phyloP scores from a whole-genome alignment of 495 filamentous ascomycete species.

The Terfezia boudieri region DNA sequence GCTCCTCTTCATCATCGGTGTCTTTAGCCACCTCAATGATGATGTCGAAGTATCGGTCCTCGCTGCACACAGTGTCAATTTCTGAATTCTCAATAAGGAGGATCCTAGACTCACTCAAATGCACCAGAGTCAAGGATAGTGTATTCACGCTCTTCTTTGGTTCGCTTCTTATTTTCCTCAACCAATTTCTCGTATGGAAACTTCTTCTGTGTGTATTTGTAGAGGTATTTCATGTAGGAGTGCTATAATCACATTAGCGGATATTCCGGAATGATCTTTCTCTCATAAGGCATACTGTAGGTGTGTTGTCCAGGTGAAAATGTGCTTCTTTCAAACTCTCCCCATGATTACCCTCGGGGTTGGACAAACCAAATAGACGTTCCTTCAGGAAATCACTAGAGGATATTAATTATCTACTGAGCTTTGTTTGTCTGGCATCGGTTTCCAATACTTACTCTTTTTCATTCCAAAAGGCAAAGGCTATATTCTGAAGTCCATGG shows the following conservation, averaged over 20 bases:
- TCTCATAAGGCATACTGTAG: constrained; percentile 19
- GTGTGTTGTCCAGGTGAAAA: constrained; percentile 90
- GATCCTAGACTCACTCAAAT: constrained; percentile 31
- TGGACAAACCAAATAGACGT: constrained; percentile 77
- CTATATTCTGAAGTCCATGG: constrained; percentile 73
- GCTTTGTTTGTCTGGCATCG: constrained; percentile 3
- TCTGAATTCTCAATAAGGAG: background rate
- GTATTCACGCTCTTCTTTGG: constrained; percentile 60
- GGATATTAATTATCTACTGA: background rate
- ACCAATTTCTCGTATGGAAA: constrained; percentile 82
- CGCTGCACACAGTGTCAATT: constrained; percentile 16
- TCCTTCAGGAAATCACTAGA: constrained; percentile 75
- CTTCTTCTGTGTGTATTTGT: constrained; percentile 81
- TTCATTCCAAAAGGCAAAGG: constrained; percentile 94
- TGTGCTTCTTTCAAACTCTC: constrained; percentile 92
- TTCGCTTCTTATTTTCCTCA: constrained; percentile 56
- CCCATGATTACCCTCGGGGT: constrained; percentile 89
- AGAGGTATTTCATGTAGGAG: constrained; percentile 96
- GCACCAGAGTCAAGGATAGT: constrained; percentile 78
- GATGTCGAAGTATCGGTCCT: constrained; percentile 89
- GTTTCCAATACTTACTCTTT: constrained; percentile 44
- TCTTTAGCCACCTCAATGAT: constrained; percentile 94
- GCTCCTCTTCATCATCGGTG: constrained; percentile 62
- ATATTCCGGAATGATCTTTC: too few species aligned
- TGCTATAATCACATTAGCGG: constrained; percentile 30